Evolutionary conservation across 805 yeast species (phyloP), one percentile per base, ranked within the genome.

Genomic region (Cyberlindnera americana): DNA sequence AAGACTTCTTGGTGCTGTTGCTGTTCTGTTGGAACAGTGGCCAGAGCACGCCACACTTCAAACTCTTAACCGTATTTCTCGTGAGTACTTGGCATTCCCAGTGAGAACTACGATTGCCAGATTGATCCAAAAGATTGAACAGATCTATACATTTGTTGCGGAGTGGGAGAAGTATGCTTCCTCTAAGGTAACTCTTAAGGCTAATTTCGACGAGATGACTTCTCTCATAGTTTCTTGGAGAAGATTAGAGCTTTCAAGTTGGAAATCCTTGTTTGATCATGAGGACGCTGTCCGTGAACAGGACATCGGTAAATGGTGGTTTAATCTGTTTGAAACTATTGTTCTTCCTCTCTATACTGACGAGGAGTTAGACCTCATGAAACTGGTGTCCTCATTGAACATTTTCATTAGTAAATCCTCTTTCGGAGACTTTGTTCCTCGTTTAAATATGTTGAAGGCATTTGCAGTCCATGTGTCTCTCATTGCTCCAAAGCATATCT

Each of bases 101-200:
- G 68, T 80, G 2, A 65, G 69, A 22, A 77, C 85, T 0, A 93
- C 99, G 0, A 62, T 93, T 24, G 90, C 90, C 9, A 75, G 83
- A 49, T 71, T 81, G 40, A 67, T 95, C 30, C 84, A 82, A 36
- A 90, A 90, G 60, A 64, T 88, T 25, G 99, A 93, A 61, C 95
- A 86, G 56, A 75, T 91, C 21, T 86, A 85, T 54, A 83, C 88
- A 0, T 81, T 76, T 54, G 71, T 90, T 45, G 72, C 82, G 19
- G 98, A 93, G 58, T 93, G 99, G 97, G 93, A 93, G 59, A 83
- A 86, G 48, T 89, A 85, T 61, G 95, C 97, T 1, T 78, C 89
- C 21, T 70, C 78, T 10, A 81, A 84, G 37, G 90, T 84, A 1
- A 75, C 95, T 1, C 64, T 93, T 37, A 66, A 66, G 28, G 53